These are phyloP conservation scores for Trametes meyenii DNA, from an alignment of 768 basidiomycete species.

Conservation along the genomic window DNA sequence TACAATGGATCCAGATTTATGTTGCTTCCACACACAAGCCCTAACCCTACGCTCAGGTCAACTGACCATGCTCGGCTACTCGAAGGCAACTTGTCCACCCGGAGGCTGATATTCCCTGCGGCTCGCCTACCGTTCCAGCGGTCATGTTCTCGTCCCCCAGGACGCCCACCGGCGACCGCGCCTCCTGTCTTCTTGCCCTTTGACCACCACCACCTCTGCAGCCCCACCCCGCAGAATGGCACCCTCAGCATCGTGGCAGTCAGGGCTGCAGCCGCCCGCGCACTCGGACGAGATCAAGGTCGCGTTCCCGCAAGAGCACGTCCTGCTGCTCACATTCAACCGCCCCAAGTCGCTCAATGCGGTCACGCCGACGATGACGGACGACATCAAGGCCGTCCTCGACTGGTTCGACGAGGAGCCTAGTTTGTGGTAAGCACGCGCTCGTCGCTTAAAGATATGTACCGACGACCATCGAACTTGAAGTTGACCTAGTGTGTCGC, in stretches of 20 bases:
- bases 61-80: no score
- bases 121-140: no score
- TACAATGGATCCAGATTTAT: no score
- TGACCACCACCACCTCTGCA: background rate
- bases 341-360: constrained; percentile 75
- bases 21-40: no score
- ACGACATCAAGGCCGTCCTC: constrained; percentile 54
- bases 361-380: constrained; percentile 60
- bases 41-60: no score
- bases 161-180: no score
- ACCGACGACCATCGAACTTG: background rate
- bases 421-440: constrained; percentile 60
- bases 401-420: constrained; percentile 79
- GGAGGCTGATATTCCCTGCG: no score
- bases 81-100: no score
- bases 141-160: no score
- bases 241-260: background rate
- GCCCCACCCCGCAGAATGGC: background rate
- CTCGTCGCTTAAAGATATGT: constrained; percentile 1
- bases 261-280: constrained; percentile 26
- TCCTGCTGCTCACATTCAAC: constrained; percentile 62
- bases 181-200: background rate
- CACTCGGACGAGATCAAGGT: constrained; percentile 43
- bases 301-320: constrained; percentile 51
- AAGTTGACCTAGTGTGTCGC: background rate